Conservation (phyloP, 2,329 filamentous ascomycete species). For the Acrocalymma vagum region DNA sequence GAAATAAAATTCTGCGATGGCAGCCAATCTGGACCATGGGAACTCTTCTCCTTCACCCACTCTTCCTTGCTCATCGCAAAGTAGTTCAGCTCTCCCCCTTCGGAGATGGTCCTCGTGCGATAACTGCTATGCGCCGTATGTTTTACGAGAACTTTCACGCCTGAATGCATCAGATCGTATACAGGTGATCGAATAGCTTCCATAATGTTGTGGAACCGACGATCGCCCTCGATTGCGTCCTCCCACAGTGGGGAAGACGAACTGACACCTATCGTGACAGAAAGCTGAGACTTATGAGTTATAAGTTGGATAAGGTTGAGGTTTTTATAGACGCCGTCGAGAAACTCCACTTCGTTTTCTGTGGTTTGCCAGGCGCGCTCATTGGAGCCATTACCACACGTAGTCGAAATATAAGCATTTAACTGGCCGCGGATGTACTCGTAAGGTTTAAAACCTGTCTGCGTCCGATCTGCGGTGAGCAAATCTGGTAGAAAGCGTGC, state of each 20-base stretch:
- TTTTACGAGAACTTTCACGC: not conserved
- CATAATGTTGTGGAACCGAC: conserved; percentile 10
- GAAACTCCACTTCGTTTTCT: conserved; percentile 5
- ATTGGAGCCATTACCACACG: not conserved
- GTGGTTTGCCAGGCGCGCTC: conserved; percentile 6
- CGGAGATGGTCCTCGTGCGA: not conserved
- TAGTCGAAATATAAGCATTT: conserved; percentile 1
- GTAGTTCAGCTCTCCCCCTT: conserved; percentile 4
- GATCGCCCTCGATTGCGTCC: not conserved
- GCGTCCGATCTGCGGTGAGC: conserved; percentile 6
- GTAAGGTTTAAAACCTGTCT: conserved; percentile 8
- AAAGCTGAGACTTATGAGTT: not conserved
- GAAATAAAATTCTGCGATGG: conserved; percentile 4
- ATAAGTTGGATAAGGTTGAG: conserved; percentile 1
- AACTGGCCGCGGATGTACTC: conserved; percentile 3
- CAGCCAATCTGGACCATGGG: conserved; percentile 1
- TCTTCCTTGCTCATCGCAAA: conserved; percentile 5
- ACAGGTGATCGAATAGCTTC: conserved; percentile 9
- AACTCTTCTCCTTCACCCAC: conserved; percentile 5
- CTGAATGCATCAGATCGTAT: conserved; percentile 8
- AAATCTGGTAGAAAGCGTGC: conserved; percentile 2
- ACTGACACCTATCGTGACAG: not conserved
- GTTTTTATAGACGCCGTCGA: conserved; percentile 4
- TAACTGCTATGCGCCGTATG: not conserved
- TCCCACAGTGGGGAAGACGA: not conserved